Percentiles rank a stretch among this genome's conserved stretches.
Evolutionary conservation across 2,329 filamentous ascomycete genomes (phyloP).

Genomic region (Pyricularia grisea): DNA sequence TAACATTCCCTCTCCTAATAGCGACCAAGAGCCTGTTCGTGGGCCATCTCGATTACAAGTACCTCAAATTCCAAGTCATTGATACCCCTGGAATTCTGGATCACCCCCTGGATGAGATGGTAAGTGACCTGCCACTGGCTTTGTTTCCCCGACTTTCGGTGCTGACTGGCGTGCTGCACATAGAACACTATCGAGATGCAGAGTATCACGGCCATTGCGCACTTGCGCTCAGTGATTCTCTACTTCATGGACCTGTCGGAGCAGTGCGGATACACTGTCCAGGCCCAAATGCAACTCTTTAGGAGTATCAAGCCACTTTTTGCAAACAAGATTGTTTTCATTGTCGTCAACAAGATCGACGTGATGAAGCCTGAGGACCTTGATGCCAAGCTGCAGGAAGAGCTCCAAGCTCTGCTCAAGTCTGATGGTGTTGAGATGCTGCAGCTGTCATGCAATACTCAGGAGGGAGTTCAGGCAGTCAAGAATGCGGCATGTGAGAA

Average conservation of each 20-base stretch:
- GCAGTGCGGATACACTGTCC: conserved; percentile 90
- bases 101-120: conserved; percentile 95
- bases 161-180: background rate
- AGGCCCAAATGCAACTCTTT: conserved; percentile 90
- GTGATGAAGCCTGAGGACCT: conserved; percentile 81
- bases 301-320: conserved; percentile 95
- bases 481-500: conserved; percentile 94
- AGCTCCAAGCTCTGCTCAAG: conserved; percentile 73
- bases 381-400: conserved; percentile 55
- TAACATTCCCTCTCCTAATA: conserved; percentile 26
- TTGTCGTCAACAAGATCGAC: conserved; percentile 98
- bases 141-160: background rate
- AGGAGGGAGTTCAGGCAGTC: conserved; percentile 87
- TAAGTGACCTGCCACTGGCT: background rate
- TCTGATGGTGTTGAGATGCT: conserved; percentile 63
- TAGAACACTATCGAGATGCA: conserved; percentile 97
- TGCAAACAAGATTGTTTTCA: conserved; percentile 92
- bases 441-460: conserved; percentile 88
- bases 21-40: conserved; percentile 93
- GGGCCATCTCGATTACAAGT: conserved; percentile 96
- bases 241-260: conserved; percentile 98
- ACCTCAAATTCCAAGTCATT: conserved; percentile 72
- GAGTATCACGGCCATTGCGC: conserved; percentile 93
- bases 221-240: conserved; percentile 86
- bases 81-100: conserved; percentile 98